Base-by-base conservation (phyloP, 768 basidiomycete genomes). In the Tephrocybe sp. region DNA sequence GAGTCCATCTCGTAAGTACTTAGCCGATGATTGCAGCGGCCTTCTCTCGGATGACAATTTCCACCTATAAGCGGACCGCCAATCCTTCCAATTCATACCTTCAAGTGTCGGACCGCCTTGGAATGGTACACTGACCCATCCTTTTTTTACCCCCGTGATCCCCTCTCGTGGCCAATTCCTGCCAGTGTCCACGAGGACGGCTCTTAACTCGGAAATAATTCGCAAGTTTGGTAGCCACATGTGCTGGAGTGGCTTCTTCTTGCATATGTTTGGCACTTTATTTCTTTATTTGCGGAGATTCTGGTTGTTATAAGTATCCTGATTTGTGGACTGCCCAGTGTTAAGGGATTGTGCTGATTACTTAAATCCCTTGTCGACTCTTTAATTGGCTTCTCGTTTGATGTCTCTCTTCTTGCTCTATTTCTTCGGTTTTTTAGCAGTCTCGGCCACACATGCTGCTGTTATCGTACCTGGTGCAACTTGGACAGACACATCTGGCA, bases 401-500 rank as follows among this genome's bases (percentile, higher is more conserved):
- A 52, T 62, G 49, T 17, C 33, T 34, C 36, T n/a, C n/a, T 20
- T 55, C 47, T 34, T 58, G 11, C 30, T 28, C 15, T 50, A 28
- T 38, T 42, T 51, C 7, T 36, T 58, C 33, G 53, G 38, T 2
- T 46, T 55, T 37, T 20, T 50, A 1, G 44, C 47, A n/a, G 12
- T 51, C 15, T 45, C 60, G 5, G 49, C 62, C 21, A 62, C 62
- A 5, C 58, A 53, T 14, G 69, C 73, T 28, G 68, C 70, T 9
- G 75, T 80, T 47, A 81, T 85, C 50, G 82, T 84, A 9, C 76
- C 83, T 9, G 83, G 83, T 11, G 82, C 83, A 7, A 71, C 75
- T 5, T 84, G 83, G 83, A 77, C 73, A 6, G 83, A 85, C 58
- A 83, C 81, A 9, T 75, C 71, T 53, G 83, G 83, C 3, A 83